Base-by-base conservation (phyloP, 2,329 filamentous ascomycete species). In the Anisogramma anomala region DNA sequence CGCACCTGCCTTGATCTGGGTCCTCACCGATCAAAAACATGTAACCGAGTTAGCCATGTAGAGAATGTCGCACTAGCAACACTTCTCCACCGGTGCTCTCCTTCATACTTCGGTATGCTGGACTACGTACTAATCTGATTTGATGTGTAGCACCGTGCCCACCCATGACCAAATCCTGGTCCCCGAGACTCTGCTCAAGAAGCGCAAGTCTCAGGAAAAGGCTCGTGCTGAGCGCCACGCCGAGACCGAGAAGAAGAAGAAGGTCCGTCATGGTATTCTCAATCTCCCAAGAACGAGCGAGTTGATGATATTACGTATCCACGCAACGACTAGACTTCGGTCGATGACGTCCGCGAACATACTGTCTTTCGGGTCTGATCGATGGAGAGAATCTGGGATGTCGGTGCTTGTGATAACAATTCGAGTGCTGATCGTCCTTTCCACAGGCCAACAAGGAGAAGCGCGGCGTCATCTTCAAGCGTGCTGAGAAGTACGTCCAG, bases 321-420 rank as follows among this genome's bases (percentile, higher is more conserved):
- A 47, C 45, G 45, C 45, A 36, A 27, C 36, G 84, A 89, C 89
- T 96, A 98, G 91, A 84, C 84, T 69, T 64, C 68, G 41, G 84
- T 89, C 91, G 65, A 94, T 98, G 91, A 74, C 94, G 89, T 95
- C 87, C 42, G 85, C 84, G 75, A 75, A 76, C 86, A 80, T 85
- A 93, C 85, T 86, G 94, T 94, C 87, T 94, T 94, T 94, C 87
- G 87, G 89, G 87, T 85, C 87, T 95, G 91, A 96, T 65, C 52
- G 47, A 54, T 36, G 42, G 42, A 39, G 38, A 19, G 9, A 34
- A 33, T 42, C 38, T 46, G 36, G 23, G 34, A 23, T 10, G n/a
- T 39, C 18, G 18, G 34, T 11, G 30, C 4, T 6, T 1, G n/a
- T 41, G 10, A 23, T 36, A 63, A 70, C 52, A 71, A 60, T 23